phyloP scores from a whole-genome alignment of 345 rosid genomes.

The Aquilaria sinensis region DNA sequence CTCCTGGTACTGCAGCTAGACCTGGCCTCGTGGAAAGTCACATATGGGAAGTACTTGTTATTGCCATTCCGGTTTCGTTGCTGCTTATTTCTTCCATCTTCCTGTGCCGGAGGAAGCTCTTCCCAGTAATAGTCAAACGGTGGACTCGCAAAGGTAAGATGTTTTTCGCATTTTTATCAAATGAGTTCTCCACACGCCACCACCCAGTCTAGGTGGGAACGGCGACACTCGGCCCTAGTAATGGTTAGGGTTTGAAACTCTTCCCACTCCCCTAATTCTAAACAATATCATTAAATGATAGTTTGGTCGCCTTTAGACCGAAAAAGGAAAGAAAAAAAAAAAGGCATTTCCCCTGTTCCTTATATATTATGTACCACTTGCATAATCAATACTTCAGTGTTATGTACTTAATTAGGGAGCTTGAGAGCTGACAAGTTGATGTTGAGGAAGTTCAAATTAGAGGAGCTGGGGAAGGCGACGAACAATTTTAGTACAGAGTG shows the following conservation, averaged over 20 bases:
- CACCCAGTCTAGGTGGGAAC: neutral
- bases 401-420: conserved; percentile 19
- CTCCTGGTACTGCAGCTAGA: neutral
- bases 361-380: no score
- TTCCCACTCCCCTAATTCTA: neutral
- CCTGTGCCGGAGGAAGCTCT: conserved; percentile 27
- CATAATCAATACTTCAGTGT: neutral
- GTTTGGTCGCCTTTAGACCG: neutral
- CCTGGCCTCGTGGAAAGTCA: conserved; percentile 2
- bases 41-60: conserved; percentile 22
- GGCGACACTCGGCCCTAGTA: no score
- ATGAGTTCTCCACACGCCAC: neutral
- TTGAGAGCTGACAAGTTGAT: conserved; percentile 24
- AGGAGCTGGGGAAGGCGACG: conserved; percentile 42
- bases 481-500: conserved; percentile 40
- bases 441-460: conserved; percentile 36
- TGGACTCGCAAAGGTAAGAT: conserved; percentile 26
- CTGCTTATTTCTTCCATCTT: conserved; percentile 18
- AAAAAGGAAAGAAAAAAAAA: neutral
- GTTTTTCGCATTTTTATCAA: neutral
- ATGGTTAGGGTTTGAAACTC: no score
- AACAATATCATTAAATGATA: neutral
- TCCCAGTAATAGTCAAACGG: conserved; percentile 14
- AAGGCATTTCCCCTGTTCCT: no score
- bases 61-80: conserved; percentile 16